A percentile compares a stretch with the other conserved stretches of the same genome.
Conservation (phyloP, 2,329 filamentous ascomycete genomes). For the Fusarium oxysporum region DNA sequence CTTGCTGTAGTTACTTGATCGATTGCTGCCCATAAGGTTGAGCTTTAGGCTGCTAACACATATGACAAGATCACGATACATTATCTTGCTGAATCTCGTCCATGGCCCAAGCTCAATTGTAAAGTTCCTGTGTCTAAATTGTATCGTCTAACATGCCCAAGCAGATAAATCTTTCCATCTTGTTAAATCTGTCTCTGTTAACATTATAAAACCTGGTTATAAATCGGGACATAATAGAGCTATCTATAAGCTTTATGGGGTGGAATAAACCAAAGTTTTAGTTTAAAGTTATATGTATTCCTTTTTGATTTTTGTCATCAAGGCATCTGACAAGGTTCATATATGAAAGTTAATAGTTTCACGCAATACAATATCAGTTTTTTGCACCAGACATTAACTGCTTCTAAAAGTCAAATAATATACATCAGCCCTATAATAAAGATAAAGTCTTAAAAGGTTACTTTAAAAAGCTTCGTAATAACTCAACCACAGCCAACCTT, state of each 20-base stretch:
- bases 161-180: accelerated
- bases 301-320: accelerated
- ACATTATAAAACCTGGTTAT: not conserved
- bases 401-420: accelerated
- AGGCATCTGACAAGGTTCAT: not conserved
- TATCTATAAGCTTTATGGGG: not conserved
- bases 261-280: accelerated
- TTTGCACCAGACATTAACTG: accelerated
- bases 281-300: accelerated
- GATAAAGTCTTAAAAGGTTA: too few species aligned
- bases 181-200: not conserved
- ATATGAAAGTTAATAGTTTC: accelerated
- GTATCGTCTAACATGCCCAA: not conserved
- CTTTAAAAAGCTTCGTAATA: not conserved
- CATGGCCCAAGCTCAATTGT: not conserved
- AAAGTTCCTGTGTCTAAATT: accelerated
- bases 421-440: accelerated
- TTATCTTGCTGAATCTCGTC: not conserved
- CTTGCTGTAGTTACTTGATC: not conserved
- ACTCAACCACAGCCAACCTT: accelerated
- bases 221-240: accelerated
- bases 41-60: too few species aligned
- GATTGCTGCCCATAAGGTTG: too few species aligned
- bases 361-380: accelerated
- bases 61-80: too few species aligned